Evolutionary conservation across 2,329 filamentous ascomycete genomes (phyloP).

Genomic region (Venturia oleaginea): DNA sequence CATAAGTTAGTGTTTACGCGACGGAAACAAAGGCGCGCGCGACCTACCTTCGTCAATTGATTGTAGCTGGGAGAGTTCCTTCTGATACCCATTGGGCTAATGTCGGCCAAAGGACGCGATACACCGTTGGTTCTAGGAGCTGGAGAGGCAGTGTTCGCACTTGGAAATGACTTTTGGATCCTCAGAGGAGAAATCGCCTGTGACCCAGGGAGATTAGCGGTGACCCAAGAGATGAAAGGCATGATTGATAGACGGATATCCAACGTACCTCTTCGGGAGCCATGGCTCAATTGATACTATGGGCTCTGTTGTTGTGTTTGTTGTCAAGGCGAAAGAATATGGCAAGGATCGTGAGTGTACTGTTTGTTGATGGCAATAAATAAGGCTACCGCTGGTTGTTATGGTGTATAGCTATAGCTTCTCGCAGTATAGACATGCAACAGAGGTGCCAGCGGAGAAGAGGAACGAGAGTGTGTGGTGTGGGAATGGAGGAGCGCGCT

Average conservation of each 20-base stretch:
- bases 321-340: slow-evolving; percentile 1
- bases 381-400: neutral
- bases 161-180: slow-evolving; percentile 13
- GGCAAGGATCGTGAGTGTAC: neutral
- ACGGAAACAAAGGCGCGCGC: slow-evolving; percentile 18
- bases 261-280: slow-evolving; percentile 11
- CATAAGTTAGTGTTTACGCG: slow-evolving; percentile 1
- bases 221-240: neutral
- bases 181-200: slow-evolving; percentile 12
- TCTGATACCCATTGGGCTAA: slow-evolving; percentile 75
- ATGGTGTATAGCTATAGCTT: neutral
- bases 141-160: slow-evolving; percentile 9
- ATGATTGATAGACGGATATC: neutral
- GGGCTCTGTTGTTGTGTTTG: neutral
- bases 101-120: slow-evolving; percentile 69
- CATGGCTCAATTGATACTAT: slow-evolving; percentile 7
- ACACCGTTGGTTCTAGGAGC: slow-evolving; percentile 7
- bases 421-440: neutral
- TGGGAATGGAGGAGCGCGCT: neutral
- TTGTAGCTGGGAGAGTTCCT: slow-evolving; percentile 91
- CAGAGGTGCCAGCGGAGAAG: neutral
- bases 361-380: neutral
- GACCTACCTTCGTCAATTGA: slow-evolving; percentile 57
- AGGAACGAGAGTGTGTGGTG: neutral
- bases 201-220: neutral